phyloP scores from a whole-genome alignment of 345 rosid species.

The Viola odorata region DNA sequence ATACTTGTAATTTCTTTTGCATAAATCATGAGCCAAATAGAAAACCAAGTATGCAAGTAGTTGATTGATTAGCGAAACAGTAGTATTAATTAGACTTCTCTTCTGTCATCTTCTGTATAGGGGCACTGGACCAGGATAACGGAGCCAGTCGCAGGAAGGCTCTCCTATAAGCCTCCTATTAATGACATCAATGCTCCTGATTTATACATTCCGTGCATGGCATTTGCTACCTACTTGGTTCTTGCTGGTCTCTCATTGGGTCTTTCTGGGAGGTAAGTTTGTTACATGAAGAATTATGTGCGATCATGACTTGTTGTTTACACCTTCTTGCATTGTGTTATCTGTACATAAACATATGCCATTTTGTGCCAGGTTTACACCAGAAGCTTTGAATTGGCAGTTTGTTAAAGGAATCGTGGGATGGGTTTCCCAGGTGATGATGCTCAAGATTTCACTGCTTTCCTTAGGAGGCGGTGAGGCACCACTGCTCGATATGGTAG shows the following conservation, averaged over 20 bases:
- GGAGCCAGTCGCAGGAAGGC: conserved; percentile 63
- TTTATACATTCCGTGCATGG: conserved; percentile 71
- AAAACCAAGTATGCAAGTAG: too few species aligned
- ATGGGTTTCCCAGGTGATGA: conserved; percentile 48
- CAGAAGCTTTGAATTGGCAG: conserved; percentile 53
- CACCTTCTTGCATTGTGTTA: too few species aligned
- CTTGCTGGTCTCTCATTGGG: conserved; percentile 65
- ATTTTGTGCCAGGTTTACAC: conserved; percentile 30
- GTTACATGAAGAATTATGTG: not conserved
- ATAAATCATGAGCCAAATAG: not conserved
- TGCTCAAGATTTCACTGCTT: conserved; percentile 35
- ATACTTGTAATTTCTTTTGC: not conserved
- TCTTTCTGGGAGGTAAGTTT: conserved; percentile 51
- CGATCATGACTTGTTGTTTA: too few species aligned
- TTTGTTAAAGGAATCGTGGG: conserved; percentile 50
- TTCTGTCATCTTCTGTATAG: conserved; percentile 19
- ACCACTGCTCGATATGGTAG: conserved; percentile 42
- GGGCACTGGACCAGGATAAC: conserved; percentile 72
- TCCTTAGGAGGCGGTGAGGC: conserved; percentile 55
- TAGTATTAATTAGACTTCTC: too few species aligned
- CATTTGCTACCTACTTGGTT: conserved; percentile 59
- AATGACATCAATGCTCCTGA: conserved; percentile 74
- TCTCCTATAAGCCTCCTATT: conserved; percentile 60
- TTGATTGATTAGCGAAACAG: too few species aligned
- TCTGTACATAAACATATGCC: not conserved